Conservation (phyloP, 306 rosid species). For the Citrullus colocynthis region DNA sequence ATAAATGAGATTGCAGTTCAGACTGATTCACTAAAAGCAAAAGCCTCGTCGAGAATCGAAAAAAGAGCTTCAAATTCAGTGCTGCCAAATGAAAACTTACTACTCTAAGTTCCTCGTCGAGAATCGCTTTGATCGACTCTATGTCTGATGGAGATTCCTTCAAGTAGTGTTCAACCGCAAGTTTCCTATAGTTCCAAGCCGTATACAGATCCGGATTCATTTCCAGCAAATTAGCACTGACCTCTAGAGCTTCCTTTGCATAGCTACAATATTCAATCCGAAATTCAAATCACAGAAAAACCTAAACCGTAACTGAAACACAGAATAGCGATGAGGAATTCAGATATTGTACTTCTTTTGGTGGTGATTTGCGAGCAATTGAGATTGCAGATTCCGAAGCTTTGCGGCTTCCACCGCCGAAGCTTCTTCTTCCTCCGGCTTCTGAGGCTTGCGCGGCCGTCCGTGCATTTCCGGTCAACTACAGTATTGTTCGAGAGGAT, state of each 20-base stretch:
- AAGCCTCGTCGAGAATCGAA: not conserved
- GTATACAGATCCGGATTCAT: slow-evolving; percentile 72
- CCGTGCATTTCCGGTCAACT: slow-evolving; percentile 53
- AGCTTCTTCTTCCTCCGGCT: slow-evolving; percentile 53
- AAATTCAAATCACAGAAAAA: not conserved
- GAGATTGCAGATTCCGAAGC: slow-evolving; percentile 61
- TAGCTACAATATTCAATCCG: slow-evolving; percentile 31
- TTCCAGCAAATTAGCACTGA: slow-evolving; percentile 54
- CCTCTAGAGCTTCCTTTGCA: slow-evolving; percentile 52
- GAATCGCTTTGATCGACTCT: slow-evolving; percentile 23
- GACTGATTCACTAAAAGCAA: not conserved
- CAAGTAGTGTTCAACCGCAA: slow-evolving; percentile 47
- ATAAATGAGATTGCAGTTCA: not conserved
- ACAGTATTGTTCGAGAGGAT: not conserved
- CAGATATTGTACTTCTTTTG: slow-evolving; percentile 15
- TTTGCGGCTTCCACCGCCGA: slow-evolving; percentile 40
- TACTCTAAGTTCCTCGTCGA: slow-evolving; percentile 54
- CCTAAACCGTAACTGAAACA: slow-evolving; percentile 5
- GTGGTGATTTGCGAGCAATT: slow-evolving; percentile 57
- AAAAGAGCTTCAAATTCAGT: not conserved
- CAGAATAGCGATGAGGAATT: slow-evolving; percentile 1
- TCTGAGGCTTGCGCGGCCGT: slow-evolving; percentile 56
- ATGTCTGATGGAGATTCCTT: slow-evolving; percentile 34
- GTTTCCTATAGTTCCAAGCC: slow-evolving; percentile 84
- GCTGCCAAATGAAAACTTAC: slow-evolving; percentile 17